A percentile compares a stretch with the other conserved stretches of the same genome.
phyloP scores from a whole-genome alignment of 805 yeast genomes.

The Metschnikowia arizonensis region DNA sequence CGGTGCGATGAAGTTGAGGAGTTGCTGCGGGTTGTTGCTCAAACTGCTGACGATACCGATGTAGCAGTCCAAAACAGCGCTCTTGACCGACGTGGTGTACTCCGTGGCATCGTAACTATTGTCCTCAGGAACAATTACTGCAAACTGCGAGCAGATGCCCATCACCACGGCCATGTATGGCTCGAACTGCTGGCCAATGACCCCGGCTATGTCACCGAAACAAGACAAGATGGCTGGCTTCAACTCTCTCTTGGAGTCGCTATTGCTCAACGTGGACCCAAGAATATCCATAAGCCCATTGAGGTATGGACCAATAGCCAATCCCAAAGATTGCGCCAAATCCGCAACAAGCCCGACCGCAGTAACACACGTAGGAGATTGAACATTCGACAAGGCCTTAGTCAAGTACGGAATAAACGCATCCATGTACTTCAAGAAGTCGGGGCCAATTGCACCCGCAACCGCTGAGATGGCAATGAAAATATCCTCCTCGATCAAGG shows the following conservation, averaged over 20 bases:
- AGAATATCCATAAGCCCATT: conserved; percentile 79
- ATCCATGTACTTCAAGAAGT: conserved; percentile 72
- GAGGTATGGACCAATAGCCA: conserved; percentile 65
- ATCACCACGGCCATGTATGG: conserved; percentile 78
- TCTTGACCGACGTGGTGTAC: conserved; percentile 66
- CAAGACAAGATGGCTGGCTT: conserved; percentile 87
- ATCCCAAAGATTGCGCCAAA: conserved; percentile 83
- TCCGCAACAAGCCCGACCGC: conserved; percentile 96
- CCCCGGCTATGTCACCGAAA: conserved; percentile 92
- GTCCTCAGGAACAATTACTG: conserved; percentile 60
- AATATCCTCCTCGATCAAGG: conserved; percentile 89
- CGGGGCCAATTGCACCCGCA: conserved; percentile 71
- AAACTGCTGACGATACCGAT: conserved; percentile 95
- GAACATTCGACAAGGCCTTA: conserved; percentile 75
- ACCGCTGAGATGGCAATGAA: conserved; percentile 88
- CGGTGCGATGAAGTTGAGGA: conserved; percentile 61
- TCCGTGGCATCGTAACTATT: conserved; percentile 71
- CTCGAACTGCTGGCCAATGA: conserved; percentile 72
- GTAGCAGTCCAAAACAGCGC: conserved; percentile 90
- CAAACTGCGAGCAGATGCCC: conserved; percentile 68
- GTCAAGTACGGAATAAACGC: conserved; percentile 80
- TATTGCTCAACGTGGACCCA: conserved; percentile 65
- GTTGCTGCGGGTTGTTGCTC: conserved; percentile 58
- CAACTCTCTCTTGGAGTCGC: conserved; percentile 69
- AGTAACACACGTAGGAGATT: conserved; percentile 76